Evolutionary conservation across 805 yeast species (phyloP).

Genomic region (Metschnikowia aberdeeniae): DNA sequence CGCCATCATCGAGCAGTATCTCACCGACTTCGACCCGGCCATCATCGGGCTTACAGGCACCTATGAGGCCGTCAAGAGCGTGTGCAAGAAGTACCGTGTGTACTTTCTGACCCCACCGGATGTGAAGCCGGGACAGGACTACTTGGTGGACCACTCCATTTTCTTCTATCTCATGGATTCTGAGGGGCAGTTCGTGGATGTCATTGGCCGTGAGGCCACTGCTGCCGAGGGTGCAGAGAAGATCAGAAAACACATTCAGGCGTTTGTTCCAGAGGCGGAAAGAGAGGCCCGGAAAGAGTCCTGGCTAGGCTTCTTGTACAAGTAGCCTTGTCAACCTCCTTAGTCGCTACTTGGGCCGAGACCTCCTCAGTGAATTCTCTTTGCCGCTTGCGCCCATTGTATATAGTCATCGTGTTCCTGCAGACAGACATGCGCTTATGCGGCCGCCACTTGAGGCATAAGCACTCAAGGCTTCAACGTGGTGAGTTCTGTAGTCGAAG

Average conservation of each 20-base stretch:
- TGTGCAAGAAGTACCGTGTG: conserved; percentile 88
- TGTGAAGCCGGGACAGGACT: conserved; percentile 93
- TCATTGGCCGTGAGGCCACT: conserved; percentile 85
- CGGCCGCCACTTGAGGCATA: conserved; percentile 6
- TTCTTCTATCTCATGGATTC: conserved; percentile 97
- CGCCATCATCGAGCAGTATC: conserved; percentile 74
- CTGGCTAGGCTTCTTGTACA: conserved; percentile 56
- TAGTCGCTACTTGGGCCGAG: no score
- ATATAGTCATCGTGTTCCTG: background rate
- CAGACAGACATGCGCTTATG: conserved; percentile 7
- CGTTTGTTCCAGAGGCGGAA: conserved; percentile 68
- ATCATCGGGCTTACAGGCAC: conserved; percentile 90
- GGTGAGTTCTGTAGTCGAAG: no score
- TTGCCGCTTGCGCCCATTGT: no score
- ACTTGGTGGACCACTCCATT: conserved; percentile 94
- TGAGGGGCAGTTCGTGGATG: conserved; percentile 95
- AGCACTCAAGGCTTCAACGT: background rate
- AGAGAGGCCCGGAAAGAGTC: conserved; percentile 61
- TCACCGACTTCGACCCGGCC: conserved; percentile 84
- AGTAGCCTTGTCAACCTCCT: conserved; percentile 20
- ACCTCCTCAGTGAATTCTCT: no score
- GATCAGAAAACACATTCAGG: conserved; percentile 69
- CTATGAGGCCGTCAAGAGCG: conserved; percentile 75
- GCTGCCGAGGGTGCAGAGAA: conserved; percentile 74
- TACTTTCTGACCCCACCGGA: conserved; percentile 96